These are phyloP conservation scores for Austroboletus novae-zelandiae DNA, from an alignment of 1,284 basidiomycete species.

Conservation along the genomic window DNA sequence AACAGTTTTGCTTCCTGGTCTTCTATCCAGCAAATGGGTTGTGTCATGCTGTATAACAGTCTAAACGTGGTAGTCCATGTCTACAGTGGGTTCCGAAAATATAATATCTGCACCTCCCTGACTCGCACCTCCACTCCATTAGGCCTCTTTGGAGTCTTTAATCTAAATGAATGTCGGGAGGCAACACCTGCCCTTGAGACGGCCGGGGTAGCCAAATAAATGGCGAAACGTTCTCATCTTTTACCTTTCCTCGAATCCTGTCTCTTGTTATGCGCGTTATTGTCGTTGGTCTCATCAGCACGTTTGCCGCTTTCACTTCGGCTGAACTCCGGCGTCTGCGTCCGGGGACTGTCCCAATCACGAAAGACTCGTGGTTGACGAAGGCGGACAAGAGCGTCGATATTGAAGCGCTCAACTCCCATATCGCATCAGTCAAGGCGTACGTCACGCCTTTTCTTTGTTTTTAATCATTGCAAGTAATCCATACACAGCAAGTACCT, in stretches of 20 bases:
- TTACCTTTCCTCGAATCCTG: background rate
- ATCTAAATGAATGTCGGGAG: too few relatives aligned
- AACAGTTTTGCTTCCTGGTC: too few relatives aligned
- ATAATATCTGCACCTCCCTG: too few relatives aligned
- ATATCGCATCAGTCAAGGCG: constrained; percentile 11
- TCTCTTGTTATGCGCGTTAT: constrained; percentile 7
- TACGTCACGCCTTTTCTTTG: constrained; percentile 3
- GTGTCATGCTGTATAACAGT: too few relatives aligned
- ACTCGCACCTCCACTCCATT: too few relatives aligned
- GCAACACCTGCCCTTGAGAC: too few relatives aligned
- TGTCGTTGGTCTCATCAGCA: background rate
- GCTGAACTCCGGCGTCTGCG: background rate
- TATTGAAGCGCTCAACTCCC: constrained; percentile 9
- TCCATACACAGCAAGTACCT: constrained; percentile 14
- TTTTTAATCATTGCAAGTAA: background rate
- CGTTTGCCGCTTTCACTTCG: constrained; percentile 5
- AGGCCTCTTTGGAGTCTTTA: too few relatives aligned
- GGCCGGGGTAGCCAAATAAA: too few relatives aligned
- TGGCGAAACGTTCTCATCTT: background rate
- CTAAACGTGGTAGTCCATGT: too few relatives aligned
- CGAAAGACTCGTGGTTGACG: constrained; percentile 13
- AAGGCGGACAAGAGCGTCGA: constrained; percentile 11
- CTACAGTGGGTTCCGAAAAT: too few relatives aligned
- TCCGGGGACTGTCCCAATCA: constrained; percentile 8
- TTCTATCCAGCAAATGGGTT: too few relatives aligned